Conservation (phyloP, 1,284 basidiomycete species). For the Cryptococcus wingfieldii region DNA sequence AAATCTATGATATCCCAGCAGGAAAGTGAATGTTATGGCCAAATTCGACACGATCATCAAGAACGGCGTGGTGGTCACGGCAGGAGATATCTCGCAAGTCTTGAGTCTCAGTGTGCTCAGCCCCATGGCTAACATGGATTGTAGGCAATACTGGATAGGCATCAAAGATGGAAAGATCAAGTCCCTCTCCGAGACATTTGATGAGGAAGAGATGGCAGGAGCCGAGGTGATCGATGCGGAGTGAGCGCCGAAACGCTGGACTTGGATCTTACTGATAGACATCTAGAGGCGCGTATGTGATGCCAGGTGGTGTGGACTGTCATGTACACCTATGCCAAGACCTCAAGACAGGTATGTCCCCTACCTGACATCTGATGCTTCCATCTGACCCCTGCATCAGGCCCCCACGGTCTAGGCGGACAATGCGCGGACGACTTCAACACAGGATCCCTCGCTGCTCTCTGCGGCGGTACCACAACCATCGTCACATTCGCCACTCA, state of each 20-base stretch:
- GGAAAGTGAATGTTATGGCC: no score
- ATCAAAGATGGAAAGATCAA: constrained; percentile 17
- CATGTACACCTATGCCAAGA: constrained; percentile 13
- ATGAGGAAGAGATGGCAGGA: not conserved
- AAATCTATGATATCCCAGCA: no score
- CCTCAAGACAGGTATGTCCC: not conserved
- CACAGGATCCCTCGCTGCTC: constrained; percentile 11
- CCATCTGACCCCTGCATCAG: not conserved
- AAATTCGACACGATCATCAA: constrained; percentile 12
- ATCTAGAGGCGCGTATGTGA: constrained; percentile 12
- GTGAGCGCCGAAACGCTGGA: constrained; percentile 1
- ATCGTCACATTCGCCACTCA: constrained; percentile 15
- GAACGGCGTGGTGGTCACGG: constrained; percentile 17
- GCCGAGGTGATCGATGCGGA: constrained; percentile 12
- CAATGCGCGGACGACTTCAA: constrained; percentile 16
- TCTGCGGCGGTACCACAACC: constrained; percentile 21
- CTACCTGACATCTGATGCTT: not conserved
- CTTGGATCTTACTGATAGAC: not conserved
- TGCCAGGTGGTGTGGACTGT: constrained; percentile 13
- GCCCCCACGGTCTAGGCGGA: constrained; percentile 8
- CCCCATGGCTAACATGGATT: not conserved
- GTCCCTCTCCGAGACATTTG: not conserved
- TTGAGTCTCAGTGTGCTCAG: not conserved
- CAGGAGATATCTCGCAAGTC: constrained; percentile 3
- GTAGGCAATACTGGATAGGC: constrained; percentile 8